Evolutionary conservation across 805 yeast genomes (phyloP), one percentile per base, ranked within the genome.

Genomic region (Wickerhamomyces kurtzmanii): DNA sequence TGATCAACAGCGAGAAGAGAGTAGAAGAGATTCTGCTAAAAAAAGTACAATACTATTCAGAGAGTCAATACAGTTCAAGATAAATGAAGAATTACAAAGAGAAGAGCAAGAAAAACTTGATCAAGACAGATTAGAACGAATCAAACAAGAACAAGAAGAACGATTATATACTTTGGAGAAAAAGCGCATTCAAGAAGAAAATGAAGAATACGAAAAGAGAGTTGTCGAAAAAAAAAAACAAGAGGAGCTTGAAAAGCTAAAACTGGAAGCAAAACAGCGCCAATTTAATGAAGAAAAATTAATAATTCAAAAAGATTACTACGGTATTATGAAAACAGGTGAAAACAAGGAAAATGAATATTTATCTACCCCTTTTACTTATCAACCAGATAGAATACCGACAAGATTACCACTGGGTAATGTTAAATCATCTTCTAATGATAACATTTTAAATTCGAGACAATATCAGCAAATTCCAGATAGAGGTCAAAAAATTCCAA

Each of bases 1-100:
- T 29, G 58, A 57, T 29, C 54, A 47, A 30, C 61, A 58, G 31
- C 56, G 47, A 28, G 43, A 38, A 22, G 55, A 52, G 23, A 47
- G 47, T 15, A 49, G 49, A 30, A 51, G 48, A 22, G 34, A 42
- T 0, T 16, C 40, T 11, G 17, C 20, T 9, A 11, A 12, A 12
- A 38, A 47, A 16, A 45, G 49, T 22, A 49, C 51, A 1, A 29
- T 37, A 11, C 34, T 42, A 8, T 38, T 47, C 16, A 43, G 37
- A 23, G 45, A 36, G 10, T 38, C 28, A 4, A 18, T 46, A 13
- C 36, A 33, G n/a, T 28, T 33, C 23, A 36, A 38, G 24, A 38
- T 40, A 15, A 44, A 44, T 20, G 42, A 37, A 13, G 54, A 53
- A 17, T 28, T 51, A 12, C 41, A 46, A 19, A 47, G 45, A 31